Evolutionary conservation across 2,329 filamentous ascomycete genomes (phyloP).

Genomic region (Fusarium chaquense): DNA sequence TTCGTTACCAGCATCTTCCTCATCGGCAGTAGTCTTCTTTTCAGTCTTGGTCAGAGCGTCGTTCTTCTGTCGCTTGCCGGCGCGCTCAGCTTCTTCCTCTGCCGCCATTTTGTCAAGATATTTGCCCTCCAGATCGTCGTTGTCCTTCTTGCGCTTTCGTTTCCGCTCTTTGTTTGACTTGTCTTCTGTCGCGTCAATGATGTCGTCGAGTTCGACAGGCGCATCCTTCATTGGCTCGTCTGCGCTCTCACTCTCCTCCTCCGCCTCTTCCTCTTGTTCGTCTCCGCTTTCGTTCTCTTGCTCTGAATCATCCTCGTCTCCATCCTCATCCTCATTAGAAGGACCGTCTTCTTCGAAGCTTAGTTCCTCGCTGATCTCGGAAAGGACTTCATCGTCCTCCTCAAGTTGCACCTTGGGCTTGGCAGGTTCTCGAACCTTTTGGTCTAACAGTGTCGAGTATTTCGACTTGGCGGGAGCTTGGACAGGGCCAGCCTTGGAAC

Average conservation of each 20-base stretch:
- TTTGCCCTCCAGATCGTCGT: conserved; percentile 76
- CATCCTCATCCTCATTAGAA: conserved; percentile 44
- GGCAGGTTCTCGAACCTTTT: conserved; percentile 50
- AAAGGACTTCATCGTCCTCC: conserved; percentile 52
- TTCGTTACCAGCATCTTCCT: conserved; percentile 61
- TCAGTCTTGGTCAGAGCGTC: conserved; percentile 46
- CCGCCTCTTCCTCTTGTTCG: conserved; percentile 42
- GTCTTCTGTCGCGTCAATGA: conserved; percentile 52
- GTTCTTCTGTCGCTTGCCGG: conserved; percentile 66
- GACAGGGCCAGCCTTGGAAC: conserved; percentile 63
- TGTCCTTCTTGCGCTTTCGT: conserved; percentile 74
- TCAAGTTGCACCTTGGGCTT: conserved; percentile 47
- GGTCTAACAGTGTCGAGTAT: conserved; percentile 56
- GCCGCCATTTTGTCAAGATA: conserved; percentile 76
- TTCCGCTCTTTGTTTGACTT: conserved; percentile 65
- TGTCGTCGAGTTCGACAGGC: conserved; percentile 53
- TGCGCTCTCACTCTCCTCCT: conserved; percentile 55
- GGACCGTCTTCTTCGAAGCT: conserved; percentile 51
- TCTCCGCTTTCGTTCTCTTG: conserved; percentile 44
- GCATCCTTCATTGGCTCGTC: conserved; percentile 53
- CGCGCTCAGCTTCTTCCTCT: conserved; percentile 68
- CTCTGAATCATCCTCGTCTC: conserved; percentile 36
- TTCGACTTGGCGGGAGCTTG: conserved; percentile 59
- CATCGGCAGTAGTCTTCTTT: conserved; percentile 54
- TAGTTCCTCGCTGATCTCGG: conserved; percentile 52